phyloP scores from a whole-genome alignment of 108 stramenopile species.

The Nannochloropsis oceanica region DNA sequence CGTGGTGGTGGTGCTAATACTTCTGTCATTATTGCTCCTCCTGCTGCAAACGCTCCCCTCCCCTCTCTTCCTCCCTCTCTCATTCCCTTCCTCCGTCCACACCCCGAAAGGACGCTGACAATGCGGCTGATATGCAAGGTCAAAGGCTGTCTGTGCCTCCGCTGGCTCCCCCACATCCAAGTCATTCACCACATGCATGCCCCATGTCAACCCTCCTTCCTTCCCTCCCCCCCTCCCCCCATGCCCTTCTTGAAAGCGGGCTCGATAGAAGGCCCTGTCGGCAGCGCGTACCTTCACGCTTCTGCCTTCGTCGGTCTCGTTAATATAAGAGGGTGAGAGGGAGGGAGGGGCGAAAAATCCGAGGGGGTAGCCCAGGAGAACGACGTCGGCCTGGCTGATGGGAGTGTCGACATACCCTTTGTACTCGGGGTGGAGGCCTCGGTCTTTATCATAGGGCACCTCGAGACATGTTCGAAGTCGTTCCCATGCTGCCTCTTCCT shows the following conservation, averaged over 20 bases:
- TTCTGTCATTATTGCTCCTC: background rate
- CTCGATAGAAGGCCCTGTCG: background rate
- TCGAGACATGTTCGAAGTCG: background rate
- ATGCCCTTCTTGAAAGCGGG: background rate
- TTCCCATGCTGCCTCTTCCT: background rate
- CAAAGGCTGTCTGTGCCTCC: background rate
- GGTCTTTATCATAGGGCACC: background rate
- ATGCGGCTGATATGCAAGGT: background rate
- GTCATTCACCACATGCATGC: background rate
- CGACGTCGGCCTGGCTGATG: constrained; percentile 2
- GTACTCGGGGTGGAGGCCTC: background rate
- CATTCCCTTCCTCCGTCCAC: background rate
- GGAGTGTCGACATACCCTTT: background rate
- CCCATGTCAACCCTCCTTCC: background rate
- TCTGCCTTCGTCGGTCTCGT: background rate
- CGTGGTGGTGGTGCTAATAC: background rate
- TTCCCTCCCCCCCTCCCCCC: background rate
- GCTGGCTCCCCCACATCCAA: background rate
- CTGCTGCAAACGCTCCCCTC: background rate
- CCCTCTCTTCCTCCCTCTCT: background rate
- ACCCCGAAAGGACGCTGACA: background rate
- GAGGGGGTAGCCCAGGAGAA: constrained; percentile 3
- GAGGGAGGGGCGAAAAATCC: background rate
- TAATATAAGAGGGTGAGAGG: background rate
- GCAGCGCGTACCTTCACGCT: background rate